Base-by-base conservation (phyloP, 75 land plant genomes). In the Larix kaempferi region DNA sequence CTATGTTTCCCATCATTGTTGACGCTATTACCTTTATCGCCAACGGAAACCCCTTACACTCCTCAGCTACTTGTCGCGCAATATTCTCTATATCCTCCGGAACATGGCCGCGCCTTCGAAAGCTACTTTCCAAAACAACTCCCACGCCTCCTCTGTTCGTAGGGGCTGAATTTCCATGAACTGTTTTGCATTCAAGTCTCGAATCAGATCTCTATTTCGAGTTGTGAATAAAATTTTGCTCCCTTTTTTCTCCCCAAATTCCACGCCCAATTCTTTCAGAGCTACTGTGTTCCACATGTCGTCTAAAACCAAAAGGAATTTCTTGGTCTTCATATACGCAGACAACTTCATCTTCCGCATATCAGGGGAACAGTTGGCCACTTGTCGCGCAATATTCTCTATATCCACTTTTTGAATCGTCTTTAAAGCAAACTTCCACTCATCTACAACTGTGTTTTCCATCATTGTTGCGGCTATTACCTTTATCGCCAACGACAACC, bases 1-100 rank as follows among this genome's bases (percentile, higher is more conserved):
- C 19, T 19, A 6, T 2, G 44, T 76, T 2, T n/a, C 66, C 63
- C 27, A 57, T 79, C 44, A 84, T 6, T 5, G 81, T 76, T 37
- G 35, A 76, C n/a, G 75, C 81, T 73, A 80, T 37, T 39, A 71
- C 77, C 16, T 63, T 74, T 55, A 84, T 52, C 0, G 85, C 81
- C 37, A 84, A 19, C 17, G 85, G 85, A 2, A 84, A 54, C 2
- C 85, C 81, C 16, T 39, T 79, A 80, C 85, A 83, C 25, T 79
- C 77, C 26, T 52, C 6, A 7, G 39, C 56, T 2, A 79, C 74
- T 2, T 79, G 27, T 57, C 33, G 19, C 26, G 75, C 85, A 35
- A 56, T n/a, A 16, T 16, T 21, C 11, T 33, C 25, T 6, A 76
- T 5, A 5, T 71, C 59, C 33, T 74, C 39, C 0, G 13, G 23